Conservation (phyloP, 1,284 basidiomycete species). For the Papiliotrema nemorosa region DNA sequence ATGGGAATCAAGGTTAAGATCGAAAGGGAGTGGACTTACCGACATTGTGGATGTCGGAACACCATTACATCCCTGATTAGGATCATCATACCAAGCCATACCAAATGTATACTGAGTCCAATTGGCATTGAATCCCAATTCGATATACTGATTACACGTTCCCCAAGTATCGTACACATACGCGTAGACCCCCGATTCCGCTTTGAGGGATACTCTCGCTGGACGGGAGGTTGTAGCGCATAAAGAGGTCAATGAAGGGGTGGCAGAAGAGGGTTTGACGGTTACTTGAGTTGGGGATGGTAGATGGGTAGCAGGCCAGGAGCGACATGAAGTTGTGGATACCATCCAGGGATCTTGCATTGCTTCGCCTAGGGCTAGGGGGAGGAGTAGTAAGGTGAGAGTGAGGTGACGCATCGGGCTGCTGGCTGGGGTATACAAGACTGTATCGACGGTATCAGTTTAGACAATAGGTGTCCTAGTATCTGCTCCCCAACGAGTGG, state of each 20-base stretch:
- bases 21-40: too few species aligned
- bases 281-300: not conserved
- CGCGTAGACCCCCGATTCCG: not conserved
- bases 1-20: too few species aligned
- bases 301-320: not conserved
- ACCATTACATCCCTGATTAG: not conserved
- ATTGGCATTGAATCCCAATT: not conserved
- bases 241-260: not conserved
- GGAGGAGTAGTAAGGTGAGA: not conserved
- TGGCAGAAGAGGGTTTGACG: not conserved
- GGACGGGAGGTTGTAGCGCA: not conserved
- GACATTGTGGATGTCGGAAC: not conserved
- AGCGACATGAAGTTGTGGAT: conserved; percentile 1
- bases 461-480: too few species aligned
- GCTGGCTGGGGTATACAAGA: too few species aligned
- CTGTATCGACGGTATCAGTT: too few species aligned
- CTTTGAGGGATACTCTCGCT: not conserved
- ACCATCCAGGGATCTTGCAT: not conserved
- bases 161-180: conserved; percentile 1
- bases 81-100: conserved; percentile 2
- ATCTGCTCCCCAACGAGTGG: too few species aligned
- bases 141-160: conserved; percentile 1
- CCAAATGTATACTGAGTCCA: not conserved
- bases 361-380: too few species aligned
- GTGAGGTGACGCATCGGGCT: too few species aligned